phyloP scores from a whole-genome alignment of 2,329 filamentous ascomycete genomes.

The Aspergillus sp. region DNA sequence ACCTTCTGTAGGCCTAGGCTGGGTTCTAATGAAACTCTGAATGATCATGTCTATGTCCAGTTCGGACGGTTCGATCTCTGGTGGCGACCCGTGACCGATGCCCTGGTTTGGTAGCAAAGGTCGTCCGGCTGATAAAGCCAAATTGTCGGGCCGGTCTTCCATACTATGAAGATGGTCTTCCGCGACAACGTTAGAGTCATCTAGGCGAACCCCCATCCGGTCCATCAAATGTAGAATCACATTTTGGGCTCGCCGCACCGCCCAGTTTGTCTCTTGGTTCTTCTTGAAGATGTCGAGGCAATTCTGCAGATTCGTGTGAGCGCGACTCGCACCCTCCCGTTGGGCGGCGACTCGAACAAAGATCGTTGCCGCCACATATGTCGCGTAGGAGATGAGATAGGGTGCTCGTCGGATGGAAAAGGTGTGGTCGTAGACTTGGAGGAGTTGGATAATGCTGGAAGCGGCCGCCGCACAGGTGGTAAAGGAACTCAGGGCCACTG shows the following conservation, averaged over 20 bases:
- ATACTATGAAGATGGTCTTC: background rate
- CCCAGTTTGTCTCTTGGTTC: slow-evolving; percentile 52
- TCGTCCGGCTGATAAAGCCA: background rate
- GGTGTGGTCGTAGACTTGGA: slow-evolving; percentile 44
- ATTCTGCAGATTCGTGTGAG: slow-evolving; percentile 40
- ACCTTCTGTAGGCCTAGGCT: background rate
- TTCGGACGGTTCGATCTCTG: slow-evolving; percentile 26
- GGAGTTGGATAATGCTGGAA: slow-evolving; percentile 42
- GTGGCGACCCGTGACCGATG: background rate
- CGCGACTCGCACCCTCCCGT: slow-evolving; percentile 38
- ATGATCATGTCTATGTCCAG: slow-evolving; percentile 45
- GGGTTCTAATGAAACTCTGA: slow-evolving; percentile 37
- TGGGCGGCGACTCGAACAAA: slow-evolving; percentile 52
- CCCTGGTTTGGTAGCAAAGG: background rate
- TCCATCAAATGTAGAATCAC: slow-evolving; percentile 49
- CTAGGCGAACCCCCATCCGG: slow-evolving; percentile 36
- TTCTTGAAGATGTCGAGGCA: slow-evolving; percentile 49
- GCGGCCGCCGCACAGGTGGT: slow-evolving; percentile 48
- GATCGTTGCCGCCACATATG: slow-evolving; percentile 55
- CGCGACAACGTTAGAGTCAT: background rate
- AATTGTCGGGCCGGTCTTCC: background rate
- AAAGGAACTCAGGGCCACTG: slow-evolving; percentile 45
- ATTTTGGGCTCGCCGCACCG: slow-evolving; percentile 45
- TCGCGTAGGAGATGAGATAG: slow-evolving; percentile 53
- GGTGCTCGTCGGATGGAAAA: slow-evolving; percentile 50